A percentile compares a stretch with the other conserved stretches of the same genome.
Conservation (phyloP, 2,329 filamentous ascomycete species). For the Penicillium sp. region DNA sequence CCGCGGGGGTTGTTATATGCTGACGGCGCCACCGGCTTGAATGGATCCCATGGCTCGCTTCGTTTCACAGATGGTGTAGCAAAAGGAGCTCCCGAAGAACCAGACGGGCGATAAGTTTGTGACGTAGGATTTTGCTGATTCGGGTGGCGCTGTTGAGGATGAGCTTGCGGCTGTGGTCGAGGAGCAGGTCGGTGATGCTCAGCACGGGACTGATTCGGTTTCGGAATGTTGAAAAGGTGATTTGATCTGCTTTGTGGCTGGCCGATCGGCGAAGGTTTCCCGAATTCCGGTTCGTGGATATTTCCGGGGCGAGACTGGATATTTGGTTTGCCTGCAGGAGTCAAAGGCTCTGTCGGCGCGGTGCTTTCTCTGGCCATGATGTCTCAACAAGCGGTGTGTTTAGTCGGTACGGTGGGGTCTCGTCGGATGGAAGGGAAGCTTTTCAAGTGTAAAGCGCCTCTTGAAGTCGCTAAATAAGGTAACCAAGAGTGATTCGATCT, state of each 20-base stretch:
- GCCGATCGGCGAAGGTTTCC: conserved; percentile 58
- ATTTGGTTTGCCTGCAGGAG: conserved; percentile 35
- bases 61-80: conserved; percentile 26
- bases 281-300: conserved; percentile 54
- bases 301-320: conserved; percentile 35
- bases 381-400: conserved; percentile 1
- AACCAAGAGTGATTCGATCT: background rate
- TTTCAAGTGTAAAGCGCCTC: background rate
- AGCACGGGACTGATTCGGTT: conserved; percentile 48
- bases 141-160: conserved; percentile 3
- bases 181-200: conserved; percentile 50
- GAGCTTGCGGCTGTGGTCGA: conserved; percentile 22
- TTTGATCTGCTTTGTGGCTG: conserved; percentile 43
- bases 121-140: conserved; percentile 14
- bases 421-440: background rate
- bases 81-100: conserved; percentile 17
- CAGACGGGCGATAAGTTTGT: conserved; percentile 20
- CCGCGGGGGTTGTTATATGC: conserved; percentile 36
- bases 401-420: conserved; percentile 17
- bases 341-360: conserved; percentile 39
- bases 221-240: conserved; percentile 54
- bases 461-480: background rate
- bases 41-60: conserved; percentile 40
- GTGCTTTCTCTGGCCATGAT: conserved; percentile 55
- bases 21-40: conserved; percentile 40